Base-by-base conservation (phyloP, 495 filamentous ascomycete species). In the Talaromyces adpressus region DNA sequence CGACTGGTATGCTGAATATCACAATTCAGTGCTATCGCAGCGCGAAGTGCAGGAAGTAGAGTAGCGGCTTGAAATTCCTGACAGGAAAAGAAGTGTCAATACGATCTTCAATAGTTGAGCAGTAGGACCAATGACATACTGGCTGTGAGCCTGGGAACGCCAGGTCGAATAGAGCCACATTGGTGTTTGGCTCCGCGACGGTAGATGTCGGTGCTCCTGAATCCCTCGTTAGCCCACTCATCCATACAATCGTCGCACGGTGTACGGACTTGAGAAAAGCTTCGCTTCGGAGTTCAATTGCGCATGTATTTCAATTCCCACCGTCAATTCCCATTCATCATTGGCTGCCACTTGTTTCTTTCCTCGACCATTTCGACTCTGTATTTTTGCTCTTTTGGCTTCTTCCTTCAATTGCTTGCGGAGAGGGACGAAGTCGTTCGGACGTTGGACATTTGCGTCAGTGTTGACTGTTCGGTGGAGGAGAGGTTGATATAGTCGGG, bases 291-390 rank as follows among this genome's bases (percentile, higher is more conserved):
- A 93, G 71, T 97, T 93, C 67, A 99, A 79, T 71, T 98, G 93
- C 11, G 95, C 94, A 73, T 99, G 95, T 68, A 99, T 92, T 76
- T 99, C 94, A 68, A 99, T 90, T 53, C 94, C 94, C 14, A 96
- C 91, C 0, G 93, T 97, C 68, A 98, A 79, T 66, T 94, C 89
- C 93, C 93, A 98, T 6, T 23, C 25, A 63, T 77, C 75, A 41
- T 77, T 70, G 34, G 71, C 67, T 12, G 69, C 73, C 9, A 71
- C 72, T 59, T 74, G 74, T 29, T 76, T 76, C n/a, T 66, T 68
- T 59, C 75, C 71, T 63, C 76, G 76, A 52, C 69, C 71, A 29
- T 72, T 67, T 34, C 67, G 72, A 59, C 79, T 78, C 39, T 70
- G 73, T 8, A 68, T 67, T 57, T 72, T 77, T 47, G 76, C 67